phyloP scores from a whole-genome alignment of 441 rosid genomes.

The Populus hybrid region DNA sequence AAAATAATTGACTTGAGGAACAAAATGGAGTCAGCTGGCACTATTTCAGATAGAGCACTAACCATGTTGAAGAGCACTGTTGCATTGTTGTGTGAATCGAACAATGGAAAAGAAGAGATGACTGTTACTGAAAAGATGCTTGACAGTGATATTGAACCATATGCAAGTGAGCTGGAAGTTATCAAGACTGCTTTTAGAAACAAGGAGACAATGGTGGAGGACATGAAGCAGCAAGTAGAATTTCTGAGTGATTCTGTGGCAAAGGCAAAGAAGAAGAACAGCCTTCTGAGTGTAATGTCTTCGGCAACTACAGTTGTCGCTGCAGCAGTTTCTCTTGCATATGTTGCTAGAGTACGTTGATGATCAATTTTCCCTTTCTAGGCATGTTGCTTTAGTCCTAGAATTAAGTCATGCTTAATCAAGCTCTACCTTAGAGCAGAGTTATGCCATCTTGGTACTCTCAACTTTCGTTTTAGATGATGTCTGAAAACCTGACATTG shows the following conservation, averaged over 20 bases:
- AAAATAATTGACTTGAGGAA: slow-evolving; percentile 32
- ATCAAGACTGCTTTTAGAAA: slow-evolving; percentile 49
- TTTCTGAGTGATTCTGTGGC: slow-evolving; percentile 40
- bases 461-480: slow-evolving; percentile 3
- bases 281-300: slow-evolving; percentile 55
- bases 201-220: slow-evolving; percentile 46
- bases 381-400: slow-evolving; percentile 6
- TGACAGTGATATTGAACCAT: slow-evolving; percentile 34
- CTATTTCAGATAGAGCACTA: slow-evolving; percentile 33
- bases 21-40: slow-evolving; percentile 32
- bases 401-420: slow-evolving; percentile 11
- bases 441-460: slow-evolving; percentile 14
- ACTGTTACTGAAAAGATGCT: slow-evolving; percentile 21
- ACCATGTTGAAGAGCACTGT: slow-evolving; percentile 48
- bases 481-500: slow-evolving; percentile 3
- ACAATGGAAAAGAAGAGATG: slow-evolving; percentile 29
- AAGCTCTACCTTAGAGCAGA: slow-evolving; percentile 3
- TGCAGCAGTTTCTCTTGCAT: slow-evolving; percentile 67
- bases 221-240: slow-evolving; percentile 52
- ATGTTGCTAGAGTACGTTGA: slow-evolving; percentile 46
- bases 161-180: slow-evolving; percentile 37
- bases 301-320: slow-evolving; percentile 61
- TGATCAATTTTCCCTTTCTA: neutral
- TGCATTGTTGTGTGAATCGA: slow-evolving; percentile 33
- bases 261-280: slow-evolving; percentile 51